Base-by-base conservation (phyloP, 2,329 filamentous ascomycete species). In the Epichloe typhina region DNA sequence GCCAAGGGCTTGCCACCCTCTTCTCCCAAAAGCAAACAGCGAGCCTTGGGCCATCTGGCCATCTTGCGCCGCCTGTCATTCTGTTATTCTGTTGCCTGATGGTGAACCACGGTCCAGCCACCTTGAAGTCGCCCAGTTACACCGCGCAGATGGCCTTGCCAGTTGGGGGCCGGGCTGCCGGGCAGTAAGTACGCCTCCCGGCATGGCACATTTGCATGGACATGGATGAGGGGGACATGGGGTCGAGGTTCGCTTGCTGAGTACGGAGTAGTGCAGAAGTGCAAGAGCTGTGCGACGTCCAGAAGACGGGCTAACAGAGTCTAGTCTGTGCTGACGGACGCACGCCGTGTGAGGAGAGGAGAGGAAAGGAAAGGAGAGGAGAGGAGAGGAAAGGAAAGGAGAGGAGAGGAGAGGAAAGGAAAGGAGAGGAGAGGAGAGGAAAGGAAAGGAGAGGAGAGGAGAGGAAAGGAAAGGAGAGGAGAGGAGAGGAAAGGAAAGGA, bases 11-110 rank as follows among this genome's bases (percentile, higher is more conserved):
- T 31, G 26, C 26, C 8, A 13, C 19, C 19, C 17, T 26, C 19
- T 15, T 12, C 21, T 7, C 13, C 13, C 19, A 5, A 13, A 13
- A 9, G 15, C 26, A 31, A 31, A 41, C 50, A 46, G 19, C 21
- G 17, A 23, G 37, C 33, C 19, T 33, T 36, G 19, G 40, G 33
- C 38, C 43, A 33, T 33, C 37, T 36, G 9, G 21, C 39, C 23
- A 38, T 50, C 17, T 49, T 23, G 21, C 21, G 21, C 21, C 21
- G 5, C 50, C 47, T 43, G 9, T 46, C 49, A 54, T 55, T 49
- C 54, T 31, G 26, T 31, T 9, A 4, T 31, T 31, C 26, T 56
- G 54, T 39, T 56, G 55, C 54, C 55, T 56, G 49, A 51, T 54
- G 43, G 31, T 49, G 38, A 35, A 31, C 39, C 17, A 35, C 23